phyloP scores from a whole-genome alignment of 1,284 basidiomycete species.

The Pyrrhoderma lamaoense region DNA sequence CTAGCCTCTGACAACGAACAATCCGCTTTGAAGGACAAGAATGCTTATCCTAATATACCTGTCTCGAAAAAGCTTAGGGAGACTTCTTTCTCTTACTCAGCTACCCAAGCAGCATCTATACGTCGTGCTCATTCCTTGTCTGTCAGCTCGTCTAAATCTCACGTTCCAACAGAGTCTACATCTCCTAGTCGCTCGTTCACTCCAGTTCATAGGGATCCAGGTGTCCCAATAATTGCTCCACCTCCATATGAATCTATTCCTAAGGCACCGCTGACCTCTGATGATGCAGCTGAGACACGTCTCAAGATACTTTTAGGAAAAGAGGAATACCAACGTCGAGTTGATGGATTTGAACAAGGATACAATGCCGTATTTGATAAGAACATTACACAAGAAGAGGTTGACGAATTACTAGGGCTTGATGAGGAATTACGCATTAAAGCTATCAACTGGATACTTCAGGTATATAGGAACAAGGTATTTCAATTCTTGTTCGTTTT shows the following conservation, averaged over 20 bases:
- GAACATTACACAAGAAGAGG: conserved; percentile 7
- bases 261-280: conserved; percentile 6
- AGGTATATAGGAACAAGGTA: neutral
- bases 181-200: conserved; percentile 1
- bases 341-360: conserved; percentile 14
- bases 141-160: conserved; percentile 6
- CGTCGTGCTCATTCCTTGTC: conserved; percentile 14
- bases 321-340: conserved; percentile 3
- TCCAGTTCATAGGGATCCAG: neutral
- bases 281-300: conserved; percentile 14
- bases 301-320: conserved; percentile 11
- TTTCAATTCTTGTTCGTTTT: too few relatives aligned
- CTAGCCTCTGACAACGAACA: neutral
- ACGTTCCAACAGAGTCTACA: neutral
- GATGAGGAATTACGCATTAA: conserved; percentile 8
- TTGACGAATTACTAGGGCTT: conserved; percentile 14
- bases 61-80: conserved; percentile 14
- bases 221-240: conserved; percentile 15
- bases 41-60: neutral
- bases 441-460: conserved; percentile 16
- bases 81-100: conserved; percentile 14
- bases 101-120: conserved; percentile 11
- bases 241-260: conserved; percentile 11
- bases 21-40: neutral
- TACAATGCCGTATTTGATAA: conserved; percentile 11